phyloP scores from a whole-genome alignment of 1,284 basidiomycete genomes.

The Naganishia sp. region DNA sequence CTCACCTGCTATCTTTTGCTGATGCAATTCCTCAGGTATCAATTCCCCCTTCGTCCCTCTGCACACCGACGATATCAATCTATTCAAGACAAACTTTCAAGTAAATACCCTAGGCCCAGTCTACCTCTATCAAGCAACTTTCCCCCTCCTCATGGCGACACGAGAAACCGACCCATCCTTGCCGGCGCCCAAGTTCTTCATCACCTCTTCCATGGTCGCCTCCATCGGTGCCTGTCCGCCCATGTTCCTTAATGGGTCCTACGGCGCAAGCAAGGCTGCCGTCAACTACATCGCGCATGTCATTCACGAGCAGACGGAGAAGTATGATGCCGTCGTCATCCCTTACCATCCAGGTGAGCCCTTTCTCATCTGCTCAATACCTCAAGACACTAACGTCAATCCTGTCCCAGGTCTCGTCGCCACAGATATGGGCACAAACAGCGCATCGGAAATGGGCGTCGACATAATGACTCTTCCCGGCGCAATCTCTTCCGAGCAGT shows the following conservation, averaged over 20 bases:
- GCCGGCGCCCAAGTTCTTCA: conserved; percentile 33
- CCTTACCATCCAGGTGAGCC: conserved; percentile 29
- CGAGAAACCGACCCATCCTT: neutral
- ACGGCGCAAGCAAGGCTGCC: conserved; percentile 36
- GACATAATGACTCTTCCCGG: neutral
- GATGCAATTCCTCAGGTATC: conserved; percentile 5
- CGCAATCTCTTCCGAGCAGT: neutral
- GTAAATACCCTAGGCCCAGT: conserved; percentile 38
- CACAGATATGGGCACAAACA: conserved; percentile 15
- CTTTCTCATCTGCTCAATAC: neutral
- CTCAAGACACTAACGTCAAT: neutral
- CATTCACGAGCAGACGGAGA: conserved; percentile 32
- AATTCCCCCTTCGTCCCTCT: neutral
- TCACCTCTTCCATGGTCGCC: conserved; percentile 33
- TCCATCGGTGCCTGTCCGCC: conserved; percentile 6
- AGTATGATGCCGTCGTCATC: conserved; percentile 24
- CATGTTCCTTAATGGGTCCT: conserved; percentile 17
- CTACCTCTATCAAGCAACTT: conserved; percentile 35
- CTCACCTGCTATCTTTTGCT: neutral
- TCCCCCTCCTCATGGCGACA: conserved; percentile 24
- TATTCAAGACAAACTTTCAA: conserved; percentile 22
- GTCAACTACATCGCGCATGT: conserved; percentile 34
- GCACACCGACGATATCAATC: neutral
- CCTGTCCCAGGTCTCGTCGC: conserved; percentile 6
- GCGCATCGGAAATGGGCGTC: neutral